Evolutionary conservation across 495 filamentous ascomycete species (phyloP), one percentile per base, ranked within the genome.

Genomic region (Trichoderma orchidacearum): DNA sequence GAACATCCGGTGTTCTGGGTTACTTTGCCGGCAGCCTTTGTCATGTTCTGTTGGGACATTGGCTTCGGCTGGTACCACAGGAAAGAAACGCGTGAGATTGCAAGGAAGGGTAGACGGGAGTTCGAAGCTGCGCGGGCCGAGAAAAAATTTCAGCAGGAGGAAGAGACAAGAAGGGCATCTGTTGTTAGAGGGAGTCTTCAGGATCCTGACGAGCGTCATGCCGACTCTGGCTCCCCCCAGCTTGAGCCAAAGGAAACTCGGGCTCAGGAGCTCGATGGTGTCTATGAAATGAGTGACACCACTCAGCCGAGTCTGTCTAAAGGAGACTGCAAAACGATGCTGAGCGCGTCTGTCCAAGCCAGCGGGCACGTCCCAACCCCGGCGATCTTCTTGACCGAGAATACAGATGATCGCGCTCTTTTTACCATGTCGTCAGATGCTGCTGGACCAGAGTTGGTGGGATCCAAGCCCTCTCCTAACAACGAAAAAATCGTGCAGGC

Each of bases 11-110:
- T 84, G 0, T 85, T 72, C 61, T 85, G 74, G 63, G 74, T 85
- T 0, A 85, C 83, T 0, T 60, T 84, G 11, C 83, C 83, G 5
- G 83, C 78, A 23, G 82, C 83, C 1, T 68, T 79, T 27, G 68
- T 85, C 57, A 81, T 84, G 80, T 76, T 85, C 53, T 74, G 70
- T 30, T 84, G 79, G 76, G 82, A 85, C 64, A 27, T 85, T 21
- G 63, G 58, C 0, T 79, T 73, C 45, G 82, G 81, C 3, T 85
- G 81, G 81, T 35, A 70, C 21, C 67, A 80, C 58, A 70, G 82
- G 21, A 60, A 78, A 11, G 75, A 82, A 52, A 85, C 82, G 0
- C 75, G 81, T 9, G 72, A 79, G 53, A 81, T 84, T 55, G 79
- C 82, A 31, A 72, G 66, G 11, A 70, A 75, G 55, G 80, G 81